These are phyloP conservation scores for Lepiota brunneoincarnata DNA, from an alignment of 768 basidiomycete genomes.

Conservation along the genomic window DNA sequence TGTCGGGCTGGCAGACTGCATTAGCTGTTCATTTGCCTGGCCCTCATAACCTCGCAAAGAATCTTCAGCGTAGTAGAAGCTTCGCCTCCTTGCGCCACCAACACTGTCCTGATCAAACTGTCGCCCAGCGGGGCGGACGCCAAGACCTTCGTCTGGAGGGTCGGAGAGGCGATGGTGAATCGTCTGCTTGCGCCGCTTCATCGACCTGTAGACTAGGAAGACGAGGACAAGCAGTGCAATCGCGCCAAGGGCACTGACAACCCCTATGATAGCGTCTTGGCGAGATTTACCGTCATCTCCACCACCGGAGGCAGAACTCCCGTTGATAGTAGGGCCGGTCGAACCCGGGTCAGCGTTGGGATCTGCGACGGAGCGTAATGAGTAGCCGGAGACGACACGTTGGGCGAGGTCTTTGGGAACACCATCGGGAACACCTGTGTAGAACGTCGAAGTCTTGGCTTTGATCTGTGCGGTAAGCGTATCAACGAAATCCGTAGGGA, in stretches of 20 bases:
- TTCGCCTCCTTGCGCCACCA: slow-evolving; percentile 68
- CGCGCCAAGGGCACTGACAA: slow-evolving; percentile 79
- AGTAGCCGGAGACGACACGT: slow-evolving; percentile 69
- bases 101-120: slow-evolving; percentile 78
- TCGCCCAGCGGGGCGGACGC: slow-evolving; percentile 58
- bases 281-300: slow-evolving; percentile 44
- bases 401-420: slow-evolving; percentile 57
- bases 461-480: slow-evolving; percentile 66
- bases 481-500: slow-evolving; percentile 54
- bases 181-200: slow-evolving; percentile 63
- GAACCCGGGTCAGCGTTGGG: slow-evolving; percentile 23
- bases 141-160: slow-evolving; percentile 34
- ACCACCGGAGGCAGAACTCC: slow-evolving; percentile 22
- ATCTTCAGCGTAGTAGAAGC: slow-evolving; percentile 89
- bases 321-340: slow-evolving; percentile 18
- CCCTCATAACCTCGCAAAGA: slow-evolving; percentile 61
- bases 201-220: slow-evolving; percentile 68
- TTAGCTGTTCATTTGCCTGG: slow-evolving; percentile 15
- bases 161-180: slow-evolving; percentile 76
- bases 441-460: slow-evolving; percentile 58
- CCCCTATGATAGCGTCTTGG: slow-evolving; percentile 88
- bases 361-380: slow-evolving; percentile 45
- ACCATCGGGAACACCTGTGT: slow-evolving; percentile 42
- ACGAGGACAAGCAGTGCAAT: slow-evolving; percentile 70
- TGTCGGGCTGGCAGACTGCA: slow-evolving; percentile 5